These are phyloP conservation scores for Otatea glauca DNA, from an alignment of 176 grass and related monocot species.

Conservation along the genomic window DNA sequence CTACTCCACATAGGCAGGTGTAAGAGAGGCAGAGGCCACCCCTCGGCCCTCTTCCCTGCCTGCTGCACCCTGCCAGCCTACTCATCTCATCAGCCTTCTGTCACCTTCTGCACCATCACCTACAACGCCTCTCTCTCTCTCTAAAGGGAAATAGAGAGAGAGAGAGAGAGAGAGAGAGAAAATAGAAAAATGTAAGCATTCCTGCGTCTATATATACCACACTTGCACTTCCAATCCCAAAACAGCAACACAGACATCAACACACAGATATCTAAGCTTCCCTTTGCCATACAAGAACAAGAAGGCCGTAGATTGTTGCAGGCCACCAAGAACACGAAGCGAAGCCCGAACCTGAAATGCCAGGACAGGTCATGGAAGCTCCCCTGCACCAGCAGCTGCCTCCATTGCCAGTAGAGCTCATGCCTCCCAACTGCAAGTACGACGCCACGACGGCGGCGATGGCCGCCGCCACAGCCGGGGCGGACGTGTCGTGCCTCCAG, in stretches of 20 bases:
- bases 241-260: background rate
- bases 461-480: background rate
- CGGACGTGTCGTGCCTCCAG: conserved; percentile 48
- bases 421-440: conserved; percentile 36
- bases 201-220: conserved; percentile 36
- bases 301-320: background rate
- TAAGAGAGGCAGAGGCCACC: background rate
- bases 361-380: conserved; percentile 51
- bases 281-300: background rate
- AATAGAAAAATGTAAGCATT: background rate
- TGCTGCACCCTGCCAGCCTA: conserved; percentile 37
- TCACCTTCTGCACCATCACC: conserved; percentile 49
- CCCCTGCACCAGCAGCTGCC: conserved; percentile 29
- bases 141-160: background rate
- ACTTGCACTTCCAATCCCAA: background rate
- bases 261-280: background rate
- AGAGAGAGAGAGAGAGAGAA: background rate
- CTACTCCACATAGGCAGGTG: conserved; percentile 27
- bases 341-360: background rate
- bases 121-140: background rate
- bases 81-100: conserved; percentile 43
- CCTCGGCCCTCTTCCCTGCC: background rate
- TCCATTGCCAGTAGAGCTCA: background rate
- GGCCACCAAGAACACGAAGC: background rate
- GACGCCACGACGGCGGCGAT: background rate